Base-by-base conservation (phyloP, 345 rosid species). In the Erysimum cheiranthoides region DNA sequence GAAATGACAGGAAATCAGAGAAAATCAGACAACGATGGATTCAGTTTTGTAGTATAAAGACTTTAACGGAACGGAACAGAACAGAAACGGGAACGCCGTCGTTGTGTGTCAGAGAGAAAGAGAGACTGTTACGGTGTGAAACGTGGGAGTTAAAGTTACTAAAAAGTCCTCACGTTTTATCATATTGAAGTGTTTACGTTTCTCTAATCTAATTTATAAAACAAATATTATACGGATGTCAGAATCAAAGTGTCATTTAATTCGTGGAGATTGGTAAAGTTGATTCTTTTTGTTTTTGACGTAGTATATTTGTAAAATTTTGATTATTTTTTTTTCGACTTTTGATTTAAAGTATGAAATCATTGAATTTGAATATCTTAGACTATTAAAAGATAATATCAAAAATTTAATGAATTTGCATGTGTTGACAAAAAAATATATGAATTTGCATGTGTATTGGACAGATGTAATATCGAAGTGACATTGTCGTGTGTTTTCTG, bases 391-490 rank as follows among this genome's bases (percentile, higher is more conserved):
- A 5, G 56, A 7, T 32, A 17, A 7, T 4, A 17, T 67, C 60
- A 35, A 21, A 34, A 21, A 25, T 18, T 2, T 16, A 7, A 50
- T 10, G 49, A 47, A 35, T 45, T 31, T 73, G 70, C 70, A 73
- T 63, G 63, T 51, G 25, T 16, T 21, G 25, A 21, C 25, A 21
- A 21, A 21, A 21, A 21, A 21, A 21, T n/a, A n/a, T n/a, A n/a
- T 21, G 25, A 21, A 21, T 21, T 17, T 73, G 70, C 70, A 73
- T 63, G 63, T 51, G 25, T 16, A 38, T 73, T 6, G 62, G 62
- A 73, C 77, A 73, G 36, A 4, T 73, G 76, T 52, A 54, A 14
- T 13, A 31, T 62, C 34, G 40, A 31, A 61, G 43, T 51, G 62
- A 51, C 14, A 59, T 10, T 45, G 46, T 58, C 9, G 57, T 45